These are phyloP conservation scores for Syzygium jambos DNA, from an alignment of 345 rosid genomes.

Conservation along the genomic window DNA sequence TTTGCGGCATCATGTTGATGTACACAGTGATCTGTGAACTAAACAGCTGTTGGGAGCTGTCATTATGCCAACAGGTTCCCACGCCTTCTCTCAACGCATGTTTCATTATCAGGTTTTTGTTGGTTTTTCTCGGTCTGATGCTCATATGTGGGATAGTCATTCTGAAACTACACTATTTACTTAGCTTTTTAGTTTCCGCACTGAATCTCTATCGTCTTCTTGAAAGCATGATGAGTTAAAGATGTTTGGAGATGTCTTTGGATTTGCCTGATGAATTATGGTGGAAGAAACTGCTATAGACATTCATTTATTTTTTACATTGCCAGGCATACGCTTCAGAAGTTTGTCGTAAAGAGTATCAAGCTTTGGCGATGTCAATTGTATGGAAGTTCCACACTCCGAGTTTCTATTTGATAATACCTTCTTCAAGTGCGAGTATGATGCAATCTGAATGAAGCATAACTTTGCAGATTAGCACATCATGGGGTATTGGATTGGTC, in stretches of 20 bases:
- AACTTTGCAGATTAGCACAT: slow-evolving; percentile 50
- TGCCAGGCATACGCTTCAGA: slow-evolving; percentile 82
- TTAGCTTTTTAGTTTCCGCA: not conserved
- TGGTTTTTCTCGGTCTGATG: not conserved
- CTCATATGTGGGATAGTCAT: not conserved
- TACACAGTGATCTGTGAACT: not conserved
- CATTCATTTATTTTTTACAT: not conserved
- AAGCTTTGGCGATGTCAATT: slow-evolving; percentile 60
- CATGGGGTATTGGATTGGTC: slow-evolving; percentile 72
- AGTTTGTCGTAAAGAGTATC: slow-evolving; percentile 58
- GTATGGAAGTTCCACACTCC: slow-evolving; percentile 27
- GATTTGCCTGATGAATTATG: not conserved
- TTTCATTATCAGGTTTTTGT: not conserved
- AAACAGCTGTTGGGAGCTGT: not conserved
- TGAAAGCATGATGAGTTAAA: not conserved
- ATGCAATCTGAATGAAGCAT: not conserved
- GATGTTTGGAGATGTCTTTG: not conserved
- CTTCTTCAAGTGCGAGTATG: not conserved
- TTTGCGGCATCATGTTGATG: not conserved
- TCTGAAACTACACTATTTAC: not conserved
- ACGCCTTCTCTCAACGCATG: not conserved
- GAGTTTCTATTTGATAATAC: not conserved
- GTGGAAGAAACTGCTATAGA: not conserved
- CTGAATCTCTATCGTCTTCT: not conserved
- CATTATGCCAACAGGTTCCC: not conserved